Conservation (phyloP, 2,329 filamentous ascomycete genomes). For the Clarireedia paspali region DNA sequence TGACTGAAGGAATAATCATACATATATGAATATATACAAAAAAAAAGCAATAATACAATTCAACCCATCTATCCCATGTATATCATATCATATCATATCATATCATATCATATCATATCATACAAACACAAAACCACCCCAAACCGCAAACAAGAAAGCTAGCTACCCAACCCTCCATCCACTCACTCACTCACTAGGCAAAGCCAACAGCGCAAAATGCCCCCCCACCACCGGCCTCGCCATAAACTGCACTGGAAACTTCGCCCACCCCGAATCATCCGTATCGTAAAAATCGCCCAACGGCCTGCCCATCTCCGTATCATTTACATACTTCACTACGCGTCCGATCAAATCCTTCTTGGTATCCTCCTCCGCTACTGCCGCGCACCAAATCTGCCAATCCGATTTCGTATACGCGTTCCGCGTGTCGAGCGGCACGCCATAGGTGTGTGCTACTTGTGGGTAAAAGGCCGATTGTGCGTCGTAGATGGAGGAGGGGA, state of each 20-base stretch:
- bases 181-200: background rate
- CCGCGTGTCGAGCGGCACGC: conserved; percentile 74
- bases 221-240: background rate
- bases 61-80: no score
- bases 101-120: no score
- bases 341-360: background rate
- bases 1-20: no score
- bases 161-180: no score
- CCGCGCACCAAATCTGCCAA: conserved; percentile 31
- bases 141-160: no score
- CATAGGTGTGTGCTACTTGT: conserved; percentile 64
- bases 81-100: no score
- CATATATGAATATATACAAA: no score
- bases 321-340: background rate
- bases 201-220: background rate
- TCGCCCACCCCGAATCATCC: background rate
- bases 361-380: background rate
- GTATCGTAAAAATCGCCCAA: background rate
- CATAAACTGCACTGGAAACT: background rate
- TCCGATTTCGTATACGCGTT: conserved; percentile 71
- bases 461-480: conserved; percentile 73
- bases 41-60: no score
- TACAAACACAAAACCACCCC: no score
- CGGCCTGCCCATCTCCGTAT: background rate
- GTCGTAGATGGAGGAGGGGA: conserved; percentile 67